Percentiles rank a stretch among this genome's conserved stretches.
phyloP scores from a whole-genome alignment of 106 monocot genomes.

The Acorus calamus region DNA sequence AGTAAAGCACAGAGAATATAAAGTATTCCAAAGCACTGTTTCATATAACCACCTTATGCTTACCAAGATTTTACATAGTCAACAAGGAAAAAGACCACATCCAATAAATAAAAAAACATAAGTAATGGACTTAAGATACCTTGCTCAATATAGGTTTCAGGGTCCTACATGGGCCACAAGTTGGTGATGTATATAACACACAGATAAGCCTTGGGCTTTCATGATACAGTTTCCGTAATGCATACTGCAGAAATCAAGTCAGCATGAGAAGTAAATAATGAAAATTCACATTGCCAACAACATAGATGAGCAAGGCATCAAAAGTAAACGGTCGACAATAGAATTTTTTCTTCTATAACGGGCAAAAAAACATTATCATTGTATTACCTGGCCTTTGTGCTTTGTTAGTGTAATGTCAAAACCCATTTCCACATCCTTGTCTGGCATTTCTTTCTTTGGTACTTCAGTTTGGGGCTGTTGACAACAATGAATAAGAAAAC shows the following conservation, averaged over 20 bases:
- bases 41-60: too few species aligned
- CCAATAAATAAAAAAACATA: background rate
- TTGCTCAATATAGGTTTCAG: constrained; percentile 90
- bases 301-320: too few species aligned
- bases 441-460: constrained; percentile 66
- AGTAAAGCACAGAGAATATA: too few species aligned
- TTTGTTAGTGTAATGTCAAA: constrained; percentile 83
- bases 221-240: constrained; percentile 90
- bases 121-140: constrained; percentile 24
- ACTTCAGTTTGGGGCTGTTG: constrained; percentile 71
- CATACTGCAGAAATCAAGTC: constrained; percentile 58
- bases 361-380: too few species aligned
- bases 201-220: constrained; percentile 93
- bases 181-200: constrained; percentile 86
- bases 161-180: constrained; percentile 96
- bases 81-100: background rate
- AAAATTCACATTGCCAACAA: background rate
- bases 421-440: constrained; percentile 72
- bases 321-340: too few species aligned
- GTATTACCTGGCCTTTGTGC: constrained; percentile 83
- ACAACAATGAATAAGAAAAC: constrained; percentile 4
- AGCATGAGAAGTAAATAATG: constrained; percentile 4
- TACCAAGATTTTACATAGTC: too few species aligned
- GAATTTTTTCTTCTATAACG: too few species aligned
- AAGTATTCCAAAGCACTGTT: too few species aligned